phyloP scores from a whole-genome alignment of 495 filamentous ascomycete species.

The Penicillium paxilli region DNA sequence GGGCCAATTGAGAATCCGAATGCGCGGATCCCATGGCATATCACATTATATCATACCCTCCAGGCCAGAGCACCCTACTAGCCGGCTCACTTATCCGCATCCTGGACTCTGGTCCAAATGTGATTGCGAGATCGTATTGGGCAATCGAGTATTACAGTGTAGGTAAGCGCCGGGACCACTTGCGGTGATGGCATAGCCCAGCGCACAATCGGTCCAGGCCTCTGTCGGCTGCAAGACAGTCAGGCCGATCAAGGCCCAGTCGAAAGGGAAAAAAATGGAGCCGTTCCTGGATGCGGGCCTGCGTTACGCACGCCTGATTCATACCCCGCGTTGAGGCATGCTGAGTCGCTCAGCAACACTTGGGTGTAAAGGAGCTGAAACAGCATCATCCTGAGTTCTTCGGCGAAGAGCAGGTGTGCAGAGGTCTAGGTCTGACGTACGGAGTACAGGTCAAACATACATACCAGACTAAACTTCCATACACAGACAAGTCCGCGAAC shows the following conservation, averaged over 20 bases:
- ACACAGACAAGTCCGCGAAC: background rate
- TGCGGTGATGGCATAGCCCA: background rate
- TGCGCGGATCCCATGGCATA: background rate
- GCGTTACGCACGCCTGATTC: slow-evolving; percentile 1
- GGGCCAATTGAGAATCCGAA: no score
- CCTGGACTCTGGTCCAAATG: background rate
- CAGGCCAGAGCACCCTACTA: background rate
- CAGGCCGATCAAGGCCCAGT: background rate
- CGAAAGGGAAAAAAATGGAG: background rate
- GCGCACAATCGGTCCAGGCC: background rate
- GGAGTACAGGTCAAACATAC: background rate
- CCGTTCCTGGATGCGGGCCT: slow-evolving; percentile 2
- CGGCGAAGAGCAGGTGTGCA: background rate
- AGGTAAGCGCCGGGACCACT: background rate
- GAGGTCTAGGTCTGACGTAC: background rate
- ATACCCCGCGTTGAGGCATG: slow-evolving; percentile 6
- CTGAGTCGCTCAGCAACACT: slow-evolving; percentile 8
- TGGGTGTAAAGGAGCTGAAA: slow-evolving; percentile 3
- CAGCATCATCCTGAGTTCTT: background rate
- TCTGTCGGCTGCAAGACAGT: background rate
- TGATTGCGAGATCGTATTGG: background rate
- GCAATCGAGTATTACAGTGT: background rate
- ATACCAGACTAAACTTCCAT: no score
- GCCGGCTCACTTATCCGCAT: background rate
- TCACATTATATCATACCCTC: background rate